Evolutionary conservation across 1,139 yeast genomes (phyloP).

Genomic region (Suhomyces coccinellae): DNA sequence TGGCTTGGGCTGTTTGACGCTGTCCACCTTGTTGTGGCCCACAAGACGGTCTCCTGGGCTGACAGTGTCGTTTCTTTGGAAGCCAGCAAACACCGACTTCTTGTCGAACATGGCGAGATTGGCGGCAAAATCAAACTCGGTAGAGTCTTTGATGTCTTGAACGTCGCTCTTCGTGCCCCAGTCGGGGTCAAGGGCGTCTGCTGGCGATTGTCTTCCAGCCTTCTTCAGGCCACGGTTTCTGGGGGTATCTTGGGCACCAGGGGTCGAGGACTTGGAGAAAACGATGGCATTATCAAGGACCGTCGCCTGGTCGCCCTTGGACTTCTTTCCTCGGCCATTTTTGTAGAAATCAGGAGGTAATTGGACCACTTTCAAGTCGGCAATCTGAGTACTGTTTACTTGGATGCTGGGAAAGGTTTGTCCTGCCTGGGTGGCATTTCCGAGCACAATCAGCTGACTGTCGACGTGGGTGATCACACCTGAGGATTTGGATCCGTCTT

Average conservation of each 20-base stretch:
- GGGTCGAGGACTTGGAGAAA: slow-evolving; percentile 21
- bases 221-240: slow-evolving; percentile 2
- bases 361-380: slow-evolving; percentile 52
- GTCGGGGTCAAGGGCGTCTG: slow-evolving; percentile 28
- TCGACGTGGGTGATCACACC: slow-evolving; percentile 52
- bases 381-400: slow-evolving; percentile 37
- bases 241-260: slow-evolving; percentile 4
- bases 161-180: slow-evolving; percentile 54
- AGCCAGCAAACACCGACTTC: slow-evolving; percentile 72
- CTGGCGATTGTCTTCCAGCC: slow-evolving; percentile 8
- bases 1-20: slow-evolving; percentile 23
- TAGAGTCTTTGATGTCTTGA: slow-evolving; percentile 47
- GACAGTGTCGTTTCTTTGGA: slow-evolving; percentile 62
- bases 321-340: slow-evolving; percentile 17
- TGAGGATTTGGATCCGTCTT: slow-evolving; percentile 43
- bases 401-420: slow-evolving; percentile 22
- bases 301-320: slow-evolving; percentile 12
- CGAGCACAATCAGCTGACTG: slow-evolving; percentile 37
- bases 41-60: slow-evolving; percentile 67
- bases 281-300: slow-evolving; percentile 31
- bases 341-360: slow-evolving; percentile 42
- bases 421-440: slow-evolving; percentile 29
- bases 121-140: slow-evolving; percentile 85
- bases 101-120: slow-evolving; percentile 85
- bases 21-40: slow-evolving; percentile 61